Base-by-base conservation (phyloP, 2,329 filamentous ascomycete genomes). In the Magnaporthiopsis rhizophila region DNA sequence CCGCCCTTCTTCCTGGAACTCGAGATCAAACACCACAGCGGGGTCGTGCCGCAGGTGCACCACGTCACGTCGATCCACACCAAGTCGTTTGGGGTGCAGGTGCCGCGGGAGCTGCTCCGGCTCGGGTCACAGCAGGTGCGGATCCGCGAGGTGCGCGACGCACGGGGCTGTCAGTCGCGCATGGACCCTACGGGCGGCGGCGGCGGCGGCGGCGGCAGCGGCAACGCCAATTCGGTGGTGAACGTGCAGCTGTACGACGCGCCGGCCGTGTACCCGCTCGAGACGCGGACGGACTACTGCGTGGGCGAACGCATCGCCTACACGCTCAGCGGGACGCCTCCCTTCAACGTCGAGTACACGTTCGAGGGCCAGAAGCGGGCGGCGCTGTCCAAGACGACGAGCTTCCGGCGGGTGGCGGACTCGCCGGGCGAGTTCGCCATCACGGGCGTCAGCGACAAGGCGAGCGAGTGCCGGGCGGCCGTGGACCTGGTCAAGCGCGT, bases 271-370 rank as follows among this genome's bases (percentile, higher is more conserved):
- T 91, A 93, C 65, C 87, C 94, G 3, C 83, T 97, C 50, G 93
- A 98, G 72, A 87, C 90, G 30, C 88, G 90, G 66, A 83, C 83
- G 21, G 91, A 99, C 77, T 97, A 94, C 77, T 99, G 95, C 75
- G 93, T 99, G 13, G 95, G 96, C 68, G 95, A 99, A 75, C 89
- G 93, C 64, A 89, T 99, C 68, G 90, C 91, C 3, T 99, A 97
- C 77, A 92, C 91, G 0, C 86, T 99, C 7, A 91, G 92, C 1
- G 96, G 95, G 59, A 90, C 91, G 64, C 88, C 92, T 24, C 96
- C 96, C 0, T 99, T 99, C 75, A 91, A 94, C 59, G 89, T 99
- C 59, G 89, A 89, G 75, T 99, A 99, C 78, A 90, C 86, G 13
- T 99, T 99, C 77, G 88, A 93, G 69, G 89, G 88, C 64, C 83